Evolutionary conservation across 1,284 basidiomycete genomes (phyloP).

Genomic region (Pisolithus thermaeus): DNA sequence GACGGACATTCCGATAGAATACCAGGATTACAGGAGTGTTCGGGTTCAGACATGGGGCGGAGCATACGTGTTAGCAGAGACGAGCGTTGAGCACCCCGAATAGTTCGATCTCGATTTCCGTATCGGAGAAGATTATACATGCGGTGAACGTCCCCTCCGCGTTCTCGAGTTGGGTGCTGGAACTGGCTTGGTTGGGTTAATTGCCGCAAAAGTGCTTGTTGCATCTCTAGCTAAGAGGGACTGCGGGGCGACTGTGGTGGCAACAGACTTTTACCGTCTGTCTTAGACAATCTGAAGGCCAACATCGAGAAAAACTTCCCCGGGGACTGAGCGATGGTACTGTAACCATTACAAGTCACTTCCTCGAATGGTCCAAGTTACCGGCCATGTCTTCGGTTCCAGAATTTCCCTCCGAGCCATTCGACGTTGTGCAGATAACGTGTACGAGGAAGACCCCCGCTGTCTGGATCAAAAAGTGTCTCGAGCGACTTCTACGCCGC

Average conservation of each 20-base stretch:
- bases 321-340: not conserved
- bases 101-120: slow-evolving; percentile 40
- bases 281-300: slow-evolving; percentile 64
- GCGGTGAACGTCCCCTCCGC: slow-evolving; percentile 32
- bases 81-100: slow-evolving; percentile 58
- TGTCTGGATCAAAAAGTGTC: slow-evolving; percentile 57
- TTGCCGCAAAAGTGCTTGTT: slow-evolving; percentile 48
- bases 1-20: slow-evolving; percentile 69
- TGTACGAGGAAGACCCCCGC: slow-evolving; percentile 72
- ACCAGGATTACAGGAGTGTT: slow-evolving; percentile 69
- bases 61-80: slow-evolving; percentile 76
- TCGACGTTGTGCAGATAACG: slow-evolving; percentile 72
- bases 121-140: not conserved
- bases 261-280: slow-evolving; percentile 76
- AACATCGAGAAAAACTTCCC: slow-evolving; percentile 66
- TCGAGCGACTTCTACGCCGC: slow-evolving; percentile 47
- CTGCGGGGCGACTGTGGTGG: slow-evolving; percentile 43
- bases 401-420: slow-evolving; percentile 30
- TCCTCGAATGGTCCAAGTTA: slow-evolving; percentile 67
- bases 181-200: slow-evolving; percentile 74
- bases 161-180: slow-evolving; percentile 84
- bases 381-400: slow-evolving; percentile 16
- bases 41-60: slow-evolving; percentile 92
- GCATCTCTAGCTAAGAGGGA: slow-evolving; percentile 1
- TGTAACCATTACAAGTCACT: slow-evolving; percentile 14